A percentile compares a stretch with the other conserved stretches of the same genome.
Evolutionary conservation across 257 asterid genomes (phyloP).

Genomic region (Linaria vulgaris): DNA sequence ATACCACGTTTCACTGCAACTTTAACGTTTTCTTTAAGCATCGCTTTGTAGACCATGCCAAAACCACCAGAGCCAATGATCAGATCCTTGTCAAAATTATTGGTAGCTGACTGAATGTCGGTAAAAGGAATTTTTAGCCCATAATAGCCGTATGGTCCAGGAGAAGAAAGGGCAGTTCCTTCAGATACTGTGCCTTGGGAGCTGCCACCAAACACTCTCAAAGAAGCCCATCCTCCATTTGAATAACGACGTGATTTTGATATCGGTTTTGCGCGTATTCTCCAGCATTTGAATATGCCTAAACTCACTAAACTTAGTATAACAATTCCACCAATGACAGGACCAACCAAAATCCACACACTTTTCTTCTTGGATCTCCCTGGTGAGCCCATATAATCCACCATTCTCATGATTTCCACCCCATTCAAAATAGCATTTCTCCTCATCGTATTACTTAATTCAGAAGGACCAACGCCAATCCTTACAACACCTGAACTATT

Average conservation of each 20-base stretch:
- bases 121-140: slow-evolving; percentile 58
- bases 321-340: slow-evolving; percentile 44
- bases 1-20: slow-evolving; percentile 68
- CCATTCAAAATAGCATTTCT: slow-evolving; percentile 80
- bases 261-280: slow-evolving; percentile 32
- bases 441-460: slow-evolving; percentile 49
- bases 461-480: slow-evolving; percentile 71
- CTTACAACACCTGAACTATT: slow-evolving; percentile 37
- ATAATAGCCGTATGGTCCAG: slow-evolving; percentile 50
- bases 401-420: slow-evolving; percentile 73
- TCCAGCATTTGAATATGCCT: slow-evolving; percentile 31
- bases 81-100: slow-evolving; percentile 55
- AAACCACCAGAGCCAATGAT: slow-evolving; percentile 71
- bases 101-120: slow-evolving; percentile 61
- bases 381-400: slow-evolving; percentile 33
- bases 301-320: slow-evolving; percentile 30
- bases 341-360: slow-evolving; percentile 43
- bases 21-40: slow-evolving; percentile 46
- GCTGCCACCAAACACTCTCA: slow-evolving; percentile 48
- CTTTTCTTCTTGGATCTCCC: slow-evolving; percentile 27
- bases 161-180: slow-evolving; percentile 44
- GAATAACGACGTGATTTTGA: slow-evolving; percentile 33
- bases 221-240: slow-evolving; percentile 63
- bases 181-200: slow-evolving; percentile 49
- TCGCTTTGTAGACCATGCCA: slow-evolving; percentile 63